Evolutionary conservation across 441 rosid genomes (phyloP).

Genomic region (Melianthus villosus): DNA sequence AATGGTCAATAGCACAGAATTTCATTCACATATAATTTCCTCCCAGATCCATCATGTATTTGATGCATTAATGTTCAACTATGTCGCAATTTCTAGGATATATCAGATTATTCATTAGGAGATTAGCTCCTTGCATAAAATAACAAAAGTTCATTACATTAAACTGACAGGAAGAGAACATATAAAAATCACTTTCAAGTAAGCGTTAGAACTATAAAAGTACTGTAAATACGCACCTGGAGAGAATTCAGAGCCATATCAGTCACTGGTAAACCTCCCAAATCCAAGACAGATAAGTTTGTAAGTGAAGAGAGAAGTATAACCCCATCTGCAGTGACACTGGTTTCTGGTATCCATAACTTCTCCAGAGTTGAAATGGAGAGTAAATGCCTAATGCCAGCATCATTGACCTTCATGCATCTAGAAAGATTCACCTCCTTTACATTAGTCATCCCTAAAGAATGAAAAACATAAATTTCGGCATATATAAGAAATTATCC

Average conservation of each 20-base stretch:
- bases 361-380: conserved; percentile 48
- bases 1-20: too few relatives aligned
- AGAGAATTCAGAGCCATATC: conserved; percentile 48
- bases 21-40: too few relatives aligned
- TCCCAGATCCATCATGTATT: too few relatives aligned
- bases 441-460: conserved; percentile 48
- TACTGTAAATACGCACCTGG: conserved; percentile 28
- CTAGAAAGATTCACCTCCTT: conserved; percentile 75
- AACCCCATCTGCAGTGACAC: conserved; percentile 42
- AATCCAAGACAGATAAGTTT: conserved; percentile 44
- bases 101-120: too few relatives aligned
- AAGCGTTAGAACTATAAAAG: neutral
- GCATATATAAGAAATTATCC: neutral
- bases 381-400: conserved; percentile 45
- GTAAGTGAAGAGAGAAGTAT: conserved; percentile 49
- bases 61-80: too few relatives aligned
- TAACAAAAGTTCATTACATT: too few relatives aligned
- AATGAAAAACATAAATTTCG: neutral
- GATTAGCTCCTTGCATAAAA: too few relatives aligned
- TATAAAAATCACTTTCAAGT: neutral
- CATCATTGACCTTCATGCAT: conserved; percentile 57
- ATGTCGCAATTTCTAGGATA: too few relatives aligned
- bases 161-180: neutral
- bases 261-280: conserved; percentile 75
- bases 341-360: conserved; percentile 50